Conservation (phyloP, 441 rosid species). For the Sinapis alba region DNA sequence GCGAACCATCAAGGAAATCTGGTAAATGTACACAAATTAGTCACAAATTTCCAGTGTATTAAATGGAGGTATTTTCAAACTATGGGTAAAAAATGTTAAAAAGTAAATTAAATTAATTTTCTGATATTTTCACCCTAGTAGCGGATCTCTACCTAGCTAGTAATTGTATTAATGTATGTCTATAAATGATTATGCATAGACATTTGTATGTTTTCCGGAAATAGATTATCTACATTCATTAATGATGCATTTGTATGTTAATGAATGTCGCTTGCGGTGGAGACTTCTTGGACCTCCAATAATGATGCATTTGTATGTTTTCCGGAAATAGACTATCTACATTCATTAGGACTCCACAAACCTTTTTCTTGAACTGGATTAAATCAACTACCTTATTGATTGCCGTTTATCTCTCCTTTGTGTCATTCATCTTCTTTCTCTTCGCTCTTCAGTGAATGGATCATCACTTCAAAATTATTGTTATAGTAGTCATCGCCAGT, state of each 20-base stretch:
- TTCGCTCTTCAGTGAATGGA: background rate
- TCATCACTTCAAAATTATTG: background rate
- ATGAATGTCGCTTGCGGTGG: background rate
- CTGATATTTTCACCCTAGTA: background rate
- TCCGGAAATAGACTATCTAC: background rate
- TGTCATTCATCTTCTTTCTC: background rate
- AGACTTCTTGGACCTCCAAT: background rate
- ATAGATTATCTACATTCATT: too few relatives aligned
- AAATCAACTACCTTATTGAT: background rate
- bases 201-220: too few relatives aligned
- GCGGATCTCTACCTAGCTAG: background rate
- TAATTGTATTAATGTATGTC: too few relatives aligned
- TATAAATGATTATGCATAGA: too few relatives aligned
- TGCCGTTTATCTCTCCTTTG: background rate
- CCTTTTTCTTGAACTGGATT: background rate
- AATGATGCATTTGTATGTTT: background rate
- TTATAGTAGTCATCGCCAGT: background rate
- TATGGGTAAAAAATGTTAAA: background rate
- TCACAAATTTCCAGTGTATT: too few relatives aligned
- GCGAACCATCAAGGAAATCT: conserved; percentile 54
- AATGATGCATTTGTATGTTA: too few relatives aligned
- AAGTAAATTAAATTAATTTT: background rate
- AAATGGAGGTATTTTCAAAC: background rate
- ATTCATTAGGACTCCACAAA: background rate
- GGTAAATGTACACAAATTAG: too few relatives aligned